Conservation (phyloP, 441 rosid species). For the Erodium moschatum region DNA sequence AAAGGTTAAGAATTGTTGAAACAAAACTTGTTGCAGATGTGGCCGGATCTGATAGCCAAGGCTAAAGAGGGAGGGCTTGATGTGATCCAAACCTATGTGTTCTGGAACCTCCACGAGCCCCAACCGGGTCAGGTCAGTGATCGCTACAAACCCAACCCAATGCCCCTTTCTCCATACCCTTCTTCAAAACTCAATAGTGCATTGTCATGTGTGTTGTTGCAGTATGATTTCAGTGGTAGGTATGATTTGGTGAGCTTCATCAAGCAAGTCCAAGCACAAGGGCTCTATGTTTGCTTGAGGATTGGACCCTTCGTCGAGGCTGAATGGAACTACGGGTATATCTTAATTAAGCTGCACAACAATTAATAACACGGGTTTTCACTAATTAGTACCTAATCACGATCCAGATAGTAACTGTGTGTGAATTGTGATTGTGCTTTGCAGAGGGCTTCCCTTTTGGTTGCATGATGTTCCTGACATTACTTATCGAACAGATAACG, state of each 20-base stretch:
- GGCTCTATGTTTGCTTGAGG: conserved; percentile 64
- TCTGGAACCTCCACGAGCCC: conserved; percentile 85
- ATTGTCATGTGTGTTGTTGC: neutral
- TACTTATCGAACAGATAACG: conserved; percentile 62
- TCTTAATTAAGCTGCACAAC: neutral
- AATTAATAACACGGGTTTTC: neutral
- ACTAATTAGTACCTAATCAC: too few species aligned
- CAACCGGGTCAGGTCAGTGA: conserved; percentile 52
- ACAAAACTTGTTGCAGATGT: conserved; percentile 43
- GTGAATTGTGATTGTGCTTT: neutral
- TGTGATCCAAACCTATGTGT: conserved; percentile 80
- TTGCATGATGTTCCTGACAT: conserved; percentile 77
- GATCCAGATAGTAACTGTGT: too few species aligned
- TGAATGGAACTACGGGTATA: conserved; percentile 89
- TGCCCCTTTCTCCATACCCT: neutral
- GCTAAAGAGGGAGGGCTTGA: conserved; percentile 78
- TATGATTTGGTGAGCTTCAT: conserved; percentile 62
- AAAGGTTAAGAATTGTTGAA: neutral
- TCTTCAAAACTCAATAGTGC: neutral
- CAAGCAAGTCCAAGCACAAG: conserved; percentile 69
- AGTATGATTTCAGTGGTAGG: conserved; percentile 85
- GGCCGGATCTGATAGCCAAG: conserved; percentile 64
- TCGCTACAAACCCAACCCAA: neutral
- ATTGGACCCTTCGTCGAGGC: conserved; percentile 82
- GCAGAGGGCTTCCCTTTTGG: conserved; percentile 90